Base-by-base conservation (phyloP, 768 basidiomycete species). In the Lactarius psammicola region DNA sequence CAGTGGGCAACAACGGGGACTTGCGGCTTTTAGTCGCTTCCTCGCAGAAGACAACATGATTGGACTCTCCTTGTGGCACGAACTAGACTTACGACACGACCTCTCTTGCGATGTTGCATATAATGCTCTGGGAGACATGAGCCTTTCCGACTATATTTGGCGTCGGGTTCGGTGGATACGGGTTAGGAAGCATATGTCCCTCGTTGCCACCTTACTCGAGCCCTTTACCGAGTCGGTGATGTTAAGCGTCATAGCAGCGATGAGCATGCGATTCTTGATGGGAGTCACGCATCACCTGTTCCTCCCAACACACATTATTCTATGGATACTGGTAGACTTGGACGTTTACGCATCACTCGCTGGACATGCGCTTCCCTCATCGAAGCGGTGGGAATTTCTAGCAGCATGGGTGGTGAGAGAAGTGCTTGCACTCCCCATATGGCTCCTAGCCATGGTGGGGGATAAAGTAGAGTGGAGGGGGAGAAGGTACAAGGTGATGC, bases 31-130 rank as follows among this genome's bases (percentile, higher is more conserved):
- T 68, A 89, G 88, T 0, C 86, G 88, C 15, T 98, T 89, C 77
- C 83, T 98, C 49, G 96, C 96, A 0, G 97, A 99, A 76, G 97
- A 99, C 78, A 98, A 98, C 78, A 96, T 93, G 92, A 96, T 99
- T 64, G 97, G 88, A 18, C 81, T 85, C 56, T 85, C 92, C 1
- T 79, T 99, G 15, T 98, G 95, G 97, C 93, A 98, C 74, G 93
- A 98, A 74, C 81, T 98, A 3, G 88, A 85, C 40, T 80, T 94
- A 40, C 84, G 91, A 55, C 97, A 99, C 74, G 89, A 93, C 64
- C 82, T 98, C 65, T 95, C 94, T 0, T 89, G 87, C 73, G 96
- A 98, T 73, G 87, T 96, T 61, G 95, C 90, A 1, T 83, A 86
- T 54, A 97, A 98, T 72, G 86, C 88, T 10, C 85, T 98, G 54